Evolutionary conservation across 805 yeast species (phyloP).

Genomic region (Candida stauntonica): DNA sequence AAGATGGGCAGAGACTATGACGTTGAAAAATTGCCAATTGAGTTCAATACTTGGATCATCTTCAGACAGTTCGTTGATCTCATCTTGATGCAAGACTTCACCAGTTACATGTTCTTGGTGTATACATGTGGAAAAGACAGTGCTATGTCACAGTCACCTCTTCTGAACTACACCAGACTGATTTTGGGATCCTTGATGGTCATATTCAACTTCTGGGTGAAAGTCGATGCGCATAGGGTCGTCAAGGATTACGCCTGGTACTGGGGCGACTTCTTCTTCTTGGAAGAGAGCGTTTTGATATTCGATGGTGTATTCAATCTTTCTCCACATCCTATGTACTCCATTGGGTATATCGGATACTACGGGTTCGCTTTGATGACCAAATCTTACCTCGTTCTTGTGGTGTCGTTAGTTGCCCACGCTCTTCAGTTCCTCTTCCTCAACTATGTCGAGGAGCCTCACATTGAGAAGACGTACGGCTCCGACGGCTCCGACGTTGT

Average conservation of each 20-base stretch:
- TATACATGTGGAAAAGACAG: constrained; percentile 26
- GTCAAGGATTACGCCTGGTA: constrained; percentile 92
- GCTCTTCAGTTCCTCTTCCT: constrained; percentile 71
- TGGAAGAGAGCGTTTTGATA: constrained; percentile 64
- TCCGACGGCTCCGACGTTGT: constrained; percentile 30
- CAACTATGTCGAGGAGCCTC: constrained; percentile 78
- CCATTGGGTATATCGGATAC: constrained; percentile 83
- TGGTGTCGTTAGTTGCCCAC: constrained; percentile 72
- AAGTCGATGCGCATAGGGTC: constrained; percentile 81
- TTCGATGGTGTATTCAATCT: constrained; percentile 88
- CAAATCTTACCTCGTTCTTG: constrained; percentile 64
- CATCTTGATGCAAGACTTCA: constrained; percentile 80
- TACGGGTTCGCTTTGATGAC: constrained; percentile 79
- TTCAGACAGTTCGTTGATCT: constrained; percentile 78
- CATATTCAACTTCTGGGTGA: constrained; percentile 77
- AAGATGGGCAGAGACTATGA: constrained; percentile 38
- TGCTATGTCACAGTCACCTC: constrained; percentile 39
- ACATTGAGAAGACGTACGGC: constrained; percentile 75
- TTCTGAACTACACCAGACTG: constrained; percentile 48
- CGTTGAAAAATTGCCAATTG: constrained; percentile 52
- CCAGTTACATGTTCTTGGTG: constrained; percentile 66
- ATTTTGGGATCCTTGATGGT: constrained; percentile 56
- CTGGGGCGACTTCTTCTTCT: constrained; percentile 90
- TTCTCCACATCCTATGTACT: constrained; percentile 92
- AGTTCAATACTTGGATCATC: constrained; percentile 78